phyloP scores from a whole-genome alignment of 352 stramenopile genomes.

The Pseudoperonospora humuli region DNA sequence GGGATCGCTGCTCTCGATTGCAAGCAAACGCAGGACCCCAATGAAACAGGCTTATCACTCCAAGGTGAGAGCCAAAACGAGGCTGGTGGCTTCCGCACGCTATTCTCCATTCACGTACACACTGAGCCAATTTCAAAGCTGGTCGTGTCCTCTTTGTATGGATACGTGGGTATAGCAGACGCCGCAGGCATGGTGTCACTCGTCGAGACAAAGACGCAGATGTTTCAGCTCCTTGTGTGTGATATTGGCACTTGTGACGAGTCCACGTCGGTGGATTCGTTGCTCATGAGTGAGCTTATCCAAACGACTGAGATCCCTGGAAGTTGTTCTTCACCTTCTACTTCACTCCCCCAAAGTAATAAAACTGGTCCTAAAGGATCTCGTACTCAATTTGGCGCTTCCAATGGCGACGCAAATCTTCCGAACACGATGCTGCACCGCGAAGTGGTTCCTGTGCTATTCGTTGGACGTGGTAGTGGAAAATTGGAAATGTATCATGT shows the following conservation, averaged over 20 bases:
- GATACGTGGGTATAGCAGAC: slow-evolving; percentile 49
- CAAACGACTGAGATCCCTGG: slow-evolving; percentile 53
- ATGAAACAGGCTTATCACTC: neutral
- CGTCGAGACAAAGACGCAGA: slow-evolving; percentile 38
- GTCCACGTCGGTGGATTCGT: slow-evolving; percentile 42
- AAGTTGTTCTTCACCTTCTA: slow-evolving; percentile 7
- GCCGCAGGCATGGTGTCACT: slow-evolving; percentile 50
- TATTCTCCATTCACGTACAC: slow-evolving; percentile 56
- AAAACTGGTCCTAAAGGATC: slow-evolving; percentile 11
- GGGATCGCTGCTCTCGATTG: neutral
- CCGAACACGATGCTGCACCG: slow-evolving; percentile 28
- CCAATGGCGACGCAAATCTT: slow-evolving; percentile 2
- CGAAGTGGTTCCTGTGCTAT: slow-evolving; percentile 54
- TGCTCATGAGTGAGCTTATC: slow-evolving; percentile 57
- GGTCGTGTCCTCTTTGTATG: slow-evolving; percentile 38
- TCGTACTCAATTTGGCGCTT: neutral
- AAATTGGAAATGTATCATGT: slow-evolving; percentile 74
- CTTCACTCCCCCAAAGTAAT: slow-evolving; percentile 1
- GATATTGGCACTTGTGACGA: slow-evolving; percentile 41
- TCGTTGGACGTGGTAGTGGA: slow-evolving; percentile 57
- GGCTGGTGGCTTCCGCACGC: slow-evolving; percentile 28
- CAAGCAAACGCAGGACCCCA: neutral
- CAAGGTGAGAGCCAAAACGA: slow-evolving; percentile 12
- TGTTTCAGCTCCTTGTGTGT: slow-evolving; percentile 52
- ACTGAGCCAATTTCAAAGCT: slow-evolving; percentile 45